Percentiles rank a stretch among this genome's conserved stretches.
Conservation (phyloP, 495 filamentous ascomycete species). For the Ascobolus immersus region DNA sequence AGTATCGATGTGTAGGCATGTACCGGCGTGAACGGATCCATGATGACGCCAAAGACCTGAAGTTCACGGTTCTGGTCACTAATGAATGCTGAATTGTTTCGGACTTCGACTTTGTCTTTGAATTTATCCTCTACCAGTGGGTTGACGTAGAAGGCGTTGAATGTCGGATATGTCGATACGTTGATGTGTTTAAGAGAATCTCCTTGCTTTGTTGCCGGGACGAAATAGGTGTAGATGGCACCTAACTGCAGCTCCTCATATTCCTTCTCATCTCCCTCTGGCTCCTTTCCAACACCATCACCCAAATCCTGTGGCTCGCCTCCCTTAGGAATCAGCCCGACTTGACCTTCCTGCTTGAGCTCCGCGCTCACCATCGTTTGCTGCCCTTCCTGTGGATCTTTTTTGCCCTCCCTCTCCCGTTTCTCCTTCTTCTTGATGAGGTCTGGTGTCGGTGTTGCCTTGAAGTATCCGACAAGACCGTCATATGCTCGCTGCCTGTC, state of each 20-base stretch:
- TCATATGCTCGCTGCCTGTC: slow-evolving; percentile 18
- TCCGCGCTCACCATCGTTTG: no score
- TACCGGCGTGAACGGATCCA: slow-evolving; percentile 24
- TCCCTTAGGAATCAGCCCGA: no score
- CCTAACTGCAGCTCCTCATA: slow-evolving; percentile 12
- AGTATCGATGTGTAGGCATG: slow-evolving; percentile 20
- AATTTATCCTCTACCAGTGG: no score
- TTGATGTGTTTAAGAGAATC: slow-evolving; percentile 3
- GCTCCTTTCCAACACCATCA: no score
- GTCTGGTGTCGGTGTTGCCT: slow-evolving; percentile 2
- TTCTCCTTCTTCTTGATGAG: no score
- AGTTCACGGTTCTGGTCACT: slow-evolving; percentile 8
- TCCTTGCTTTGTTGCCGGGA: slow-evolving; percentile 1
- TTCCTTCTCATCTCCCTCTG: neutral
- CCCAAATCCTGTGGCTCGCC: no score
- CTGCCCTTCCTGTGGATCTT: no score
- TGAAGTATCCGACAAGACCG: slow-evolving; percentile 23
- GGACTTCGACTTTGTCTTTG: no score
- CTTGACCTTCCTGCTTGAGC: no score
- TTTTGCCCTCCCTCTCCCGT: neutral
- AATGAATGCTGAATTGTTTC: neutral
- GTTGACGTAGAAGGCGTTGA: slow-evolving; percentile 11
- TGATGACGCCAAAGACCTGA: slow-evolving; percentile 15
- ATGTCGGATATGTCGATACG: slow-evolving; percentile 10
- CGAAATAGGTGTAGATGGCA: slow-evolving; percentile 17